Percentiles rank a stretch among this genome's conserved stretches.
phyloP scores from a whole-genome alignment of 345 rosid genomes.

The Abelmoschus esculentus region DNA sequence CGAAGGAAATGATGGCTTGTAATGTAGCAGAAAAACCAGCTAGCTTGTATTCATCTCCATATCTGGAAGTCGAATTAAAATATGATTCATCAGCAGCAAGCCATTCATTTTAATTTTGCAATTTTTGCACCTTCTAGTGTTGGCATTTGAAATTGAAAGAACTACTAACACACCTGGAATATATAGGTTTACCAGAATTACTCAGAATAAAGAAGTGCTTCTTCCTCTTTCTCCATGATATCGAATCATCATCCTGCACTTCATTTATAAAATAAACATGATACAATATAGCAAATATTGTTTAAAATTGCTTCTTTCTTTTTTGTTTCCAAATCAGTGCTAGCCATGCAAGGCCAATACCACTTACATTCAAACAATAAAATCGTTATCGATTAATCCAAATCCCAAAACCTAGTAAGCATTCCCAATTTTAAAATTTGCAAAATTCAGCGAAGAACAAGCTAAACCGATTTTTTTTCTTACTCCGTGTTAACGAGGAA shows the following conservation, averaged over 20 bases:
- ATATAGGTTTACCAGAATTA: constrained; percentile 95
- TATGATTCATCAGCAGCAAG: neutral
- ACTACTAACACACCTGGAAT: constrained; percentile 60
- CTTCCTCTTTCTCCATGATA: constrained; percentile 98
- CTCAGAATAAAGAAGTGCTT: constrained; percentile 96
- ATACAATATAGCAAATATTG: constrained; percentile 8
- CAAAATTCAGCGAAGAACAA: neutral
- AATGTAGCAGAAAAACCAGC: constrained; percentile 99
- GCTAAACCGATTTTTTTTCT: neutral
- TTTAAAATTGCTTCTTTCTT: neutral
- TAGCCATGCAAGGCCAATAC: neutral
- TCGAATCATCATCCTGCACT: constrained; percentile 94
- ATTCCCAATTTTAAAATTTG: neutral
- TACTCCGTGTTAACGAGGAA: neutral
- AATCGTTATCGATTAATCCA: neutral
- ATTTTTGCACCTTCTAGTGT: neutral
- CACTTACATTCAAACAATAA: neutral
- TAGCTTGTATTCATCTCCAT: constrained; percentile 96
- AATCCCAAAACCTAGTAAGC: neutral
- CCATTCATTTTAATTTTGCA: neutral
- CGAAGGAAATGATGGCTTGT: constrained; percentile 97
- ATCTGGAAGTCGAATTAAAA: constrained; percentile 35
- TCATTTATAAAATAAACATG: constrained; percentile 31
- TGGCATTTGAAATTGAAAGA: neutral
- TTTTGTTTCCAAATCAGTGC: neutral